phyloP scores from a whole-genome alignment of 306 rosid species.

The Cicer bijugum region DNA sequence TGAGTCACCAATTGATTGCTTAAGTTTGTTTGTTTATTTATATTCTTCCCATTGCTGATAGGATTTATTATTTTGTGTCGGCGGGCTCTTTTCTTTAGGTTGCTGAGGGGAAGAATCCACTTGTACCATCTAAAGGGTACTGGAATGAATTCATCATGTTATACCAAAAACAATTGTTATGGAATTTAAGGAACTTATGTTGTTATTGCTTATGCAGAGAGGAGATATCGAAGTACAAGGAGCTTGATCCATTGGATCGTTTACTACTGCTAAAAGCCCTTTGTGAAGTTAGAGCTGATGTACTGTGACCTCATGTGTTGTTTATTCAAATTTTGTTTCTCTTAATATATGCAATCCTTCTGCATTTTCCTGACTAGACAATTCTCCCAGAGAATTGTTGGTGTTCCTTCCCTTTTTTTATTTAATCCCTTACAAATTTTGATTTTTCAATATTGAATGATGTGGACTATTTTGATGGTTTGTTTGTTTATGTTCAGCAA shows the following conservation, averaged over 20 bases:
- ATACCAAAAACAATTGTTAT: slow-evolving; percentile 2
- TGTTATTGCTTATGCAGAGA: slow-evolving; percentile 65
- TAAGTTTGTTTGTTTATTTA: slow-evolving; percentile 12
- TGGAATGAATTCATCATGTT: slow-evolving; percentile 23
- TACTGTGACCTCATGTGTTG: slow-evolving; percentile 44
- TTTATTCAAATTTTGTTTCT: slow-evolving; percentile 28
- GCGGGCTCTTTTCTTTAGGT: slow-evolving; percentile 58
- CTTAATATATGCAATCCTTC: slow-evolving; percentile 7
- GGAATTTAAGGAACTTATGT: slow-evolving; percentile 21
- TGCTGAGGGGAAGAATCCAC: slow-evolving; percentile 86
- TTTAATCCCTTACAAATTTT: background rate
- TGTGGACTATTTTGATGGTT: slow-evolving; percentile 18
- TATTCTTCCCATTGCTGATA: slow-evolving; percentile 33
- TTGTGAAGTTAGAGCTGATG: slow-evolving; percentile 89
- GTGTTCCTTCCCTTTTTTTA: background rate
- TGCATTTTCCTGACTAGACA: slow-evolving; percentile 9
- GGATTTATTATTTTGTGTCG: slow-evolving; percentile 22
- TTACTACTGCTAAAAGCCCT: slow-evolving; percentile 77
- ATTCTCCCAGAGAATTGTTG: slow-evolving; percentile 25
- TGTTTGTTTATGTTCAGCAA: slow-evolving; percentile 63
- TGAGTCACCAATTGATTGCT: slow-evolving; percentile 46
- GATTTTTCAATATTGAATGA: slow-evolving; percentile 11
- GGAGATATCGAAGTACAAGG: slow-evolving; percentile 74
- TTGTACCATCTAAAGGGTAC: slow-evolving; percentile 80
- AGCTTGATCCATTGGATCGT: slow-evolving; percentile 71